Conservation (phyloP, 1,284 basidiomycete species). For the Naganishia sp. region DNA sequence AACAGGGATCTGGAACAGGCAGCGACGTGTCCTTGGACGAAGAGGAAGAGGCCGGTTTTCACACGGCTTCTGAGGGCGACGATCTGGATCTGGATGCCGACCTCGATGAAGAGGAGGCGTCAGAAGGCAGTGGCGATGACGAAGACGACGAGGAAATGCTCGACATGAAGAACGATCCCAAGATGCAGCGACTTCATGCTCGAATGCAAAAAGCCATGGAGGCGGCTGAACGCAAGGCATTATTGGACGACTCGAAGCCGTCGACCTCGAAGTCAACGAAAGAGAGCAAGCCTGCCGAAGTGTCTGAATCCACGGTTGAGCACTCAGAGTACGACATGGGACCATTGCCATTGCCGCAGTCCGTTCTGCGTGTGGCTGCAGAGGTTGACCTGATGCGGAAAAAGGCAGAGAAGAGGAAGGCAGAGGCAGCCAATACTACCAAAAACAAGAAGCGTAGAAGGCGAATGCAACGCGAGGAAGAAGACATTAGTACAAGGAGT, state of each 20-base stretch:
- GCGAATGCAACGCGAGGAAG: slow-evolving; percentile 24
- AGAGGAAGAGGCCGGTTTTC: slow-evolving; percentile 15
- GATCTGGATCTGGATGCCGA: slow-evolving; percentile 21
- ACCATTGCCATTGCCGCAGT: slow-evolving; percentile 28
- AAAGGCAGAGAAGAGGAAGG: slow-evolving; percentile 28
- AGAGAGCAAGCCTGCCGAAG: neutral
- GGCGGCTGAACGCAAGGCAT: slow-evolving; percentile 29
- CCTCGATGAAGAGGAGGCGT: slow-evolving; percentile 12
- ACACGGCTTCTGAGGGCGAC: slow-evolving; percentile 21
- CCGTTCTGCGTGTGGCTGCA: slow-evolving; percentile 25
- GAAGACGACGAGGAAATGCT: slow-evolving; percentile 12
- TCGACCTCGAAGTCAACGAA: neutral
- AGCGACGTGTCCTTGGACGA: neutral
- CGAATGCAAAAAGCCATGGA: slow-evolving; percentile 36
- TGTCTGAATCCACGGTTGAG: slow-evolving; percentile 1
- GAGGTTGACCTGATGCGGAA: slow-evolving; percentile 24
- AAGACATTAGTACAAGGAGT: slow-evolving; percentile 13
- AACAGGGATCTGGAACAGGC: neutral
- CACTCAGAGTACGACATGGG: slow-evolving; percentile 30
- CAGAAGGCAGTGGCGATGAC: slow-evolving; percentile 12
- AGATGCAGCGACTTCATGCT: slow-evolving; percentile 30
- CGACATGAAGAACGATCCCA: slow-evolving; percentile 16
- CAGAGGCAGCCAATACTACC: slow-evolving; percentile 14
- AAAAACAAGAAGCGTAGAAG: slow-evolving; percentile 20
- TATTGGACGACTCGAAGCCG: slow-evolving; percentile 9